Evolutionary conservation across 1,139 yeast genomes (phyloP), one percentile per base, ranked within the genome.

Genomic region (Kodamaea fungicola): DNA sequence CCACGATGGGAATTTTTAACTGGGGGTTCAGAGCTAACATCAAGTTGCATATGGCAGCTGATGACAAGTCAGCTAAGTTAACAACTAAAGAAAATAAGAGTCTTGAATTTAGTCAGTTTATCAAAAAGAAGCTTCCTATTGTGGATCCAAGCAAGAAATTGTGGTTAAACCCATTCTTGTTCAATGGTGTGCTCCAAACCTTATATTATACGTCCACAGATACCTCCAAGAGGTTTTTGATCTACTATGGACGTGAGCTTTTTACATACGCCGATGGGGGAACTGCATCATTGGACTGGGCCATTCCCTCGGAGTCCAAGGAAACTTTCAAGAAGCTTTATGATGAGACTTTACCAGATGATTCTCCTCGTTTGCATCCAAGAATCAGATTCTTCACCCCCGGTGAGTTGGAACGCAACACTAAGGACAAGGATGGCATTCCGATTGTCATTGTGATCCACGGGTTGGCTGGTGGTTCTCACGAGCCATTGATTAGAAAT

Each of bases 381-480:
- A 74, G 95, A 54, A 83, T 95, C 2, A 71, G 96, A 50, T 86
- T 80, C 52, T 69, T 87, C 49, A 66, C 74, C 3, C 66, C 72
- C 2, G 67, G 63, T 6, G 73, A 62, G 34, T 50, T 64, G 36
- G 52, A 51, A 3, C 51, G 51, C 4, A 12, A 40, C 22, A 40
- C 58, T 56, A 32, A 59, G 54, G 28, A 30, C 22, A 58, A 62
- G 4, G 43, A 52, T 8, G 46, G 54, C 1, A 74, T 67, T 38
- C 96, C 96, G 2, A 62, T 89, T 38, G 73, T 85, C 25, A 74
- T 89, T 21, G 69, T 83, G 5, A 62, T 83, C 35, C 97, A 90
- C 54, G 97, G 97, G 0, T 73, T 90, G 29, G 90, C 88, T 4
- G 97, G 97, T 13, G 96, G 97, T 0, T 83, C 95, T 13, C 95